A percentile compares a stretch with the other conserved stretches of the same genome.
Conservation (phyloP, 371 early-diverging fungal genomes). For the Thermomucor indicae-seudaticae region DNA sequence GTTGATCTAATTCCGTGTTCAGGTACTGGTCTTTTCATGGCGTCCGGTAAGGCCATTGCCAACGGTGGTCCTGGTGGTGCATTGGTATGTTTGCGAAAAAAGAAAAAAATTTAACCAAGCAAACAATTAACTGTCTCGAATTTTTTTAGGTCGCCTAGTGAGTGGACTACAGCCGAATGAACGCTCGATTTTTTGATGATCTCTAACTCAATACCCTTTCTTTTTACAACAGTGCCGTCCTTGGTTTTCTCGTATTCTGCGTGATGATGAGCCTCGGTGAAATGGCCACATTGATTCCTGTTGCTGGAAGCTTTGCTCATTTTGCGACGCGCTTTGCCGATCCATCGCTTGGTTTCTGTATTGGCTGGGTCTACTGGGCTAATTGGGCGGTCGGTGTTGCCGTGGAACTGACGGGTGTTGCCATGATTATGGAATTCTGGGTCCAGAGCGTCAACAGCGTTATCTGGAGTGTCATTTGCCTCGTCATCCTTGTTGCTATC, state of each 20-base stretch:
- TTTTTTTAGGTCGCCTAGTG: constrained; percentile 72
- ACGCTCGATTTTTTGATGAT: no score
- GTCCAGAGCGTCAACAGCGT: constrained; percentile 51
- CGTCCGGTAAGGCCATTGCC: constrained; percentile 75
- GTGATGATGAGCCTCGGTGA: constrained; percentile 84
- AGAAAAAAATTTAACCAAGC: no score
- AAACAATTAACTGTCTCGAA: constrained; percentile 47
- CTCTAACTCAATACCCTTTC: neutral
- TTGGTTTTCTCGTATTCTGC: constrained; percentile 82
- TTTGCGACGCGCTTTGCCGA: constrained; percentile 84
- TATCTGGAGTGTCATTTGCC: constrained; percentile 59
- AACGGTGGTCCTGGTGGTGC: constrained; percentile 77
- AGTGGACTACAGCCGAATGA: no score
- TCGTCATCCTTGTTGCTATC: constrained; percentile 54
- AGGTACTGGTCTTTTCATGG: constrained; percentile 87
- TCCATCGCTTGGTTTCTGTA: constrained; percentile 74
- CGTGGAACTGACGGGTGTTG: constrained; percentile 76
- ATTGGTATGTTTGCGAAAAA: constrained; percentile 14
- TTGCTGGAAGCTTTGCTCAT: constrained; percentile 79
- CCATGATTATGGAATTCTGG: constrained; percentile 81
- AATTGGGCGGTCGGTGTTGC: constrained; percentile 85
- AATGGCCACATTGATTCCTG: constrained; percentile 83
- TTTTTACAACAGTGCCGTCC: constrained; percentile 23
- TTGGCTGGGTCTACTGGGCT: constrained; percentile 79
- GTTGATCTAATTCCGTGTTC: neutral